Base-by-base conservation (phyloP, 2,329 filamentous ascomycete species). In the Chlorencoelia australis region DNA sequence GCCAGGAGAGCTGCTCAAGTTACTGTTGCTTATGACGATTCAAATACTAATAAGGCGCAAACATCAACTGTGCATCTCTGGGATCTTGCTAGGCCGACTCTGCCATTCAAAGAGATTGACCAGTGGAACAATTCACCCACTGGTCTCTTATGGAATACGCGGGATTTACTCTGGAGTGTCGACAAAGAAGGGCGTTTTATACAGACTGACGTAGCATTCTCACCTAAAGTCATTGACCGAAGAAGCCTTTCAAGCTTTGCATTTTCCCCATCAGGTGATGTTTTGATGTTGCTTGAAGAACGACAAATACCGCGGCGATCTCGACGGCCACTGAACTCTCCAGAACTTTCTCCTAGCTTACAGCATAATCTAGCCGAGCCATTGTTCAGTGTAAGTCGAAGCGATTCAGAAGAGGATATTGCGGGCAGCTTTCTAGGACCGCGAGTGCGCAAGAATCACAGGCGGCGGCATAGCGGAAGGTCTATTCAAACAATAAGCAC, bases 91-190 rank as follows among this genome's bases (percentile, higher is more conserved):
- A 65, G 78, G 20, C 74, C 77, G 1, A 72, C 74, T 2, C 68
- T 82, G 63, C 75, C 77, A 0, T 80, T 77, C 51, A 78, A 79
- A 45, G 72, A 78, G 47, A 68, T 82, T 30, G 71, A 77, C 40
- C 60, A 69, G 25, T 80, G 79, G 44, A 68, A 73, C 15, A 63
- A 53, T 18, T 68, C 74, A 3, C 76, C 76, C 1, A 67, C 65
- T 7, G 68, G 68, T 2, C 53, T 82, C 11, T 56, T 78, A 5
- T 82, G 78, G 77, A 73, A 72, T 38, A 68, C 76, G 43, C 69
- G 75, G 42, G 75, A 80, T 44, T 64, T 79, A 30, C 57, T 82
- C 1, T 82, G 77, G 77, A 77, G 75, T 1, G 76, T 69, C 5
- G 75, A 75, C 2, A 66, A 65, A 16, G 76, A 81, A 44, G 73